Base-by-base conservation (phyloP, 192 early-diverging fungal genomes). In the Linnemannia hyalina region DNA sequence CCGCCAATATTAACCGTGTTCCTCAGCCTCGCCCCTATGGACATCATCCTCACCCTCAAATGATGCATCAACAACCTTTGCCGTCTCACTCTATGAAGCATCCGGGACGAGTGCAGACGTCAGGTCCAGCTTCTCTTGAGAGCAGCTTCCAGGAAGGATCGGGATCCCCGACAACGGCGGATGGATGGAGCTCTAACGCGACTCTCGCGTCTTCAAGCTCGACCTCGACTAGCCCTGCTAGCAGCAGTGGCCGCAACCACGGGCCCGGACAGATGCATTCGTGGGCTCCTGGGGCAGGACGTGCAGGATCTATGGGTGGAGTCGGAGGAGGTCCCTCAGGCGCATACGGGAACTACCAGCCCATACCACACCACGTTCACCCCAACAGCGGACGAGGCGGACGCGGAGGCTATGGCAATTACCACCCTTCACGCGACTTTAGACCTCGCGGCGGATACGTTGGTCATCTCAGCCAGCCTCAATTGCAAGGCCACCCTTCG, bases 21-120 rank as follows among this genome's bases (percentile, higher is more conserved):
- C 83, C 83, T 18, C 83, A 85, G 41, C 22, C 78, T 60, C 78
- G 83, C 0, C 75, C 83, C 6, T 85, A 73, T 74, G 78, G 32
- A 18, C 71, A 69, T 11, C 76, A 74, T 3, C 82, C 68, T 42
- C 81, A 83, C 8, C 73, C 41, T 26, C 75, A 82, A 13, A 65
- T 65, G 60, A 65, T 65, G 71, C 81, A 77, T 3, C 75, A 68
- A 38, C 73, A 55, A 20, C 68, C 35, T 18, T 68, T 65, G 60
- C 29, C 60, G 29, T 32, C 60, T 13, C 60, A 65, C 60, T 65
- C 60, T 65, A 15, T 65, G 60, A 65, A 65, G 60, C 60, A 65
- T 65, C 26, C 60, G 23, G 60, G 60, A 35, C 8, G 60, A 32
- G 60, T 41, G 1, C 72, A 73, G 46, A 29, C 49, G 18, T 46